These are phyloP conservation scores for Phytopythium mirpurense DNA, from an alignment of 352 stramenopile species.

Conservation along the genomic window DNA sequence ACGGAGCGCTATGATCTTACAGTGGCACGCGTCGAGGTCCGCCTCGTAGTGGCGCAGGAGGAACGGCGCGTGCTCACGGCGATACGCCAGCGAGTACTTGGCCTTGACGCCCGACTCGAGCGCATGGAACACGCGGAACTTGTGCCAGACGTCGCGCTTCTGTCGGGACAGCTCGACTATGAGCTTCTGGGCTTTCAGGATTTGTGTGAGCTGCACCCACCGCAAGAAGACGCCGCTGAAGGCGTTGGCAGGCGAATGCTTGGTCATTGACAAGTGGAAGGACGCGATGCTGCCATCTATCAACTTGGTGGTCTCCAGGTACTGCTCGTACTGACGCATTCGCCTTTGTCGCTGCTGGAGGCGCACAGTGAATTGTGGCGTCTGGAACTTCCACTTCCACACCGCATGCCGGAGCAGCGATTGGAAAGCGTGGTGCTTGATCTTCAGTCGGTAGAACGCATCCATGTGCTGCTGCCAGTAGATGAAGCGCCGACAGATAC, in stretches of 20 bases:
- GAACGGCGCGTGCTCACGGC: constrained; percentile 21
- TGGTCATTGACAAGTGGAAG: constrained; percentile 28
- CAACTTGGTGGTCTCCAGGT: constrained; percentile 18
- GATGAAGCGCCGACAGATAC: constrained; percentile 42
- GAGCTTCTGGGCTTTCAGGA: constrained; percentile 15
- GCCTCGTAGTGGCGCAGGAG: constrained; percentile 33
- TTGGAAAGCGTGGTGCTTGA: constrained; percentile 40
- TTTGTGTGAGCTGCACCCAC: constrained; percentile 54
- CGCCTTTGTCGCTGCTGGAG: constrained; percentile 29
- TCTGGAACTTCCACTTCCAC: constrained; percentile 51
- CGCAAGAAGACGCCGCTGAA: constrained; percentile 45
- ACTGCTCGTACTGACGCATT: constrained; percentile 37
- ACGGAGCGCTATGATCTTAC: constrained; percentile 36
- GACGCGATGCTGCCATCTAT: constrained; percentile 28
- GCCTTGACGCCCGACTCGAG: constrained; percentile 35
- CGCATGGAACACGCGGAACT: constrained; percentile 34
- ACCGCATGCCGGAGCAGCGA: constrained; percentile 35
- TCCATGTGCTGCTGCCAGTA: constrained; percentile 47
- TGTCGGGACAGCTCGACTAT: constrained; percentile 18
- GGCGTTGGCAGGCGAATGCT: constrained; percentile 36
- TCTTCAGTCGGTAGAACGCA: constrained; percentile 28
- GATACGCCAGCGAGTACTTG: constrained; percentile 34
- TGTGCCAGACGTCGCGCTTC: constrained; percentile 30
- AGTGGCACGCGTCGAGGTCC: constrained; percentile 44
- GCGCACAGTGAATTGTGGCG: constrained; percentile 23